Evolutionary conservation across 768 basidiomycete species (phyloP).

Genomic region (Tricholomella constricta): DNA sequence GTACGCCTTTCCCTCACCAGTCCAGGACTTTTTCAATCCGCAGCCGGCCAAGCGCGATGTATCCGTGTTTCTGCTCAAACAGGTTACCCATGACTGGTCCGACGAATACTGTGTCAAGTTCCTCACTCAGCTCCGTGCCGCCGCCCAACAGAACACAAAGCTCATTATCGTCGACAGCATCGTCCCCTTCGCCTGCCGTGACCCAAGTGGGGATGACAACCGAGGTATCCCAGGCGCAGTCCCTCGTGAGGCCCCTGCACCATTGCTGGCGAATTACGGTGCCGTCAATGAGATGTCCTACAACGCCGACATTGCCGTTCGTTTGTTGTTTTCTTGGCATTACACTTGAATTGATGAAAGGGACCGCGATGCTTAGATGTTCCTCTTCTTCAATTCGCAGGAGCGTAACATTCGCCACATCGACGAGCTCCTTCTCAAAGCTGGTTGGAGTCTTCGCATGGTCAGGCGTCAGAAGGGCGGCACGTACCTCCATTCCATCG

Average conservation of each 20-base stretch:
- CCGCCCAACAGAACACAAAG: not conserved
- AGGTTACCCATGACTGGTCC: not conserved
- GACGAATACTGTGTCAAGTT: not conserved
- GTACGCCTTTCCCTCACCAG: not conserved
- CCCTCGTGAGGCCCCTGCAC: too few species aligned
- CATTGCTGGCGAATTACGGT: too few species aligned
- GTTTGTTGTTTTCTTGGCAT: not conserved
- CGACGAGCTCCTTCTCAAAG: not conserved
- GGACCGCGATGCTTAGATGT: constrained; percentile 4
- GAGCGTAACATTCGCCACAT: constrained; percentile 5
- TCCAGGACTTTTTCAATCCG: not conserved
- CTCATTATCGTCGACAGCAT: not conserved
- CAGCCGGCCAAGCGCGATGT: not conserved
- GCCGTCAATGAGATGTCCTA: constrained; percentile 11
- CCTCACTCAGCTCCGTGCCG: not conserved
- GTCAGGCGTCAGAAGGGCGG: not conserved
- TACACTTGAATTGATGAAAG: too few species aligned
- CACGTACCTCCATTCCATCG: constrained; percentile 2
- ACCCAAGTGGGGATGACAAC: not conserved
- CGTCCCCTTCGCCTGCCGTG: constrained; percentile 2
- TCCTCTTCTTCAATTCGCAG: constrained; percentile 3
- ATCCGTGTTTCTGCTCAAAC: not conserved
- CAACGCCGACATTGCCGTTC: not conserved
- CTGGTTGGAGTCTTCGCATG: too few species aligned
- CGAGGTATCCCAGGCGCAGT: constrained; percentile 24